Conservation (phyloP, 768 basidiomycete genomes). For the Termitomyces sp. region DNA sequence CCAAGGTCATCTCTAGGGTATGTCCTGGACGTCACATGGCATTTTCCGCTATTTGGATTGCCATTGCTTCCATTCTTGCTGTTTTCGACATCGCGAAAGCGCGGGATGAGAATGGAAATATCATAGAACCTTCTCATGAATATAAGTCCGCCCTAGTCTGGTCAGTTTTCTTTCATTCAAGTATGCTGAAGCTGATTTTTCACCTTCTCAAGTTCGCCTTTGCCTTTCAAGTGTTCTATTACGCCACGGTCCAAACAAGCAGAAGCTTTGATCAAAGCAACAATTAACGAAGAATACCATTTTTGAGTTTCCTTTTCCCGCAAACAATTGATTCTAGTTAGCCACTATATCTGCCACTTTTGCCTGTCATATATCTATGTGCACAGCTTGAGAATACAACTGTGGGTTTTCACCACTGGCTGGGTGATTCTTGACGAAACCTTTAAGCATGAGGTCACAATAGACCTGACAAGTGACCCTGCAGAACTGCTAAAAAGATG, state of each 20-base stretch:
- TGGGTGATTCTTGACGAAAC: too few relatives aligned
- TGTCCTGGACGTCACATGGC: slow-evolving; percentile 31
- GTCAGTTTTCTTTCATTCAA: not conserved
- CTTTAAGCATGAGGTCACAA: too few relatives aligned
- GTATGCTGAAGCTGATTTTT: not conserved
- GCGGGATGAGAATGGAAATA: slow-evolving; percentile 12
- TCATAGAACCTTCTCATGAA: slow-evolving; percentile 11
- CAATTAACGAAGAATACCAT: not conserved
- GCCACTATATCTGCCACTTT: too few relatives aligned
- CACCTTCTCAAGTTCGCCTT: not conserved
- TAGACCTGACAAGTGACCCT: too few relatives aligned
- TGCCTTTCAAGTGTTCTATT: slow-evolving; percentile 6
- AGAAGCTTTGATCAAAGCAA: slow-evolving; percentile 1
- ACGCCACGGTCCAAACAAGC: slow-evolving; percentile 3
- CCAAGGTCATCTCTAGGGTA: slow-evolving; percentile 2
- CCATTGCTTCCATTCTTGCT: slow-evolving; percentile 22
- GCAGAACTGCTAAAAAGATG: too few relatives aligned
- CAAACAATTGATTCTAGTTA: too few relatives aligned
- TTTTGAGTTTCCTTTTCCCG: not conserved
- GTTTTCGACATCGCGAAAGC: slow-evolving; percentile 21
- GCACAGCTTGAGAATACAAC: too few relatives aligned
- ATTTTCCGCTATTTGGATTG: slow-evolving; percentile 23
- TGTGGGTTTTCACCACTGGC: too few relatives aligned
- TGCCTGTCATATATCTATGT: too few relatives aligned
- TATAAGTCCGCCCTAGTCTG: slow-evolving; percentile 3